phyloP scores from a whole-genome alignment of 129 eudicot species.

The Lonicera japonica region DNA sequence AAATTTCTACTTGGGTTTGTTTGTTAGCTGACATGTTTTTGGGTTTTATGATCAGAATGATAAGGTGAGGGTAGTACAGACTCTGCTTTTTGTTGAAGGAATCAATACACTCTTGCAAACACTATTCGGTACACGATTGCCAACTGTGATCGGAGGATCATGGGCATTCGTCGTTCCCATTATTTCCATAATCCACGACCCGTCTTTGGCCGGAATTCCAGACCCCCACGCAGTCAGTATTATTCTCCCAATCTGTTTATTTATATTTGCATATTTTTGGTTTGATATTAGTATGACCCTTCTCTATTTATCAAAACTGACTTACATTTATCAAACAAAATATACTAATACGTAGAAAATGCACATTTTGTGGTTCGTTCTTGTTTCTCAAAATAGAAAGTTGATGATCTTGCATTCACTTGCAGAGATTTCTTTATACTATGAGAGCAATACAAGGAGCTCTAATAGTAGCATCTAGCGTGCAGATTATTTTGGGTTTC shows the following conservation, averaged over 20 bases:
- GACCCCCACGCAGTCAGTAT: conserved; percentile 63
- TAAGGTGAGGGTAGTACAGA: conserved; percentile 93
- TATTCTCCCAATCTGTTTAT: too few relatives aligned
- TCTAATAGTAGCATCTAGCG: conserved; percentile 89
- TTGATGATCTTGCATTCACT: neutral
- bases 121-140: conserved; percentile 87
- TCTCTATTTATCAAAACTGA: too few relatives aligned
- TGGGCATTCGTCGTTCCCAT: conserved; percentile 98
- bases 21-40: conserved; percentile 6
- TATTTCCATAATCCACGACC: conserved; percentile 83
- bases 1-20: neutral
- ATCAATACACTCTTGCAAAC: conserved; percentile 86
- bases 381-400: too few relatives aligned
- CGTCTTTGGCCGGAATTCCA: conserved; percentile 50
- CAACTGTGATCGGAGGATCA: conserved; percentile 87
- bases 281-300: too few relatives aligned
- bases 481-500: conserved; percentile 93
- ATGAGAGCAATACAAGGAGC: conserved; percentile 98
- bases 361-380: neutral
- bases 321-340: neutral
- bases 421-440: conserved; percentile 73
- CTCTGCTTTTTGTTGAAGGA: conserved; percentile 91
- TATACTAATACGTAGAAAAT: neutral
- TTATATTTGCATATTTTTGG: too few relatives aligned
- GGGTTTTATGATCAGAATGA: conserved; percentile 50